Evolutionary conservation across 495 filamentous ascomycete genomes (phyloP).

Genomic region (Xylaria curta): DNA sequence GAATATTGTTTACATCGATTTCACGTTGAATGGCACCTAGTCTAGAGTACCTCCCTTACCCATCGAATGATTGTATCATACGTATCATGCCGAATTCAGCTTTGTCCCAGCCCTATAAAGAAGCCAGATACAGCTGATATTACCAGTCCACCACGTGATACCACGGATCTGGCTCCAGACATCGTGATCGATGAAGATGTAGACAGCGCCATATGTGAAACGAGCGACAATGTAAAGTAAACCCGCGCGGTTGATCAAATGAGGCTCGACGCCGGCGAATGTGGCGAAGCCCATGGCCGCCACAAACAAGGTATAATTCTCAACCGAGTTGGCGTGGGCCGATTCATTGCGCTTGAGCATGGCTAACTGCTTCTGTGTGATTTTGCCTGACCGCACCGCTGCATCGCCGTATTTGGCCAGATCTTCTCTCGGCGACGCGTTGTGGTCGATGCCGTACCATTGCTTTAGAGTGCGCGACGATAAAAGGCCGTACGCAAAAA

Average conservation of each 20-base stretch:
- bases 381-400: conserved; percentile 56
- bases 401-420: conserved; percentile 53
- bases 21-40: background rate
- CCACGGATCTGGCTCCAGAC: conserved; percentile 49
- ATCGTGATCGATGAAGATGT: conserved; percentile 48
- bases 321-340: conserved; percentile 56
- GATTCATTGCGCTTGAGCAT: conserved; percentile 55
- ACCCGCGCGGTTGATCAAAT: conserved; percentile 51
- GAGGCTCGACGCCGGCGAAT: conserved; percentile 45
- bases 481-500: conserved; percentile 53
- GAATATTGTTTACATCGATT: background rate
- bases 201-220: conserved; percentile 47
- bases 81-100: conserved; percentile 26
- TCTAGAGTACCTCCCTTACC: background rate
- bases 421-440: conserved; percentile 53
- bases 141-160: conserved; percentile 55
- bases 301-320: conserved; percentile 56
- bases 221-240: conserved; percentile 53
- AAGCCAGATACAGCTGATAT: conserved; percentile 47
- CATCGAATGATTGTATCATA: background rate
- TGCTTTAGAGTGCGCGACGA: conserved; percentile 53
- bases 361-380: conserved; percentile 51
- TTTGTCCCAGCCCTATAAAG: conserved; percentile 36
- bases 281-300: conserved; percentile 43
- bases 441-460: conserved; percentile 56